Evolutionary conservation across 176 grass and related monocot genomes (phyloP).

Genomic region (Carex littledalei): DNA sequence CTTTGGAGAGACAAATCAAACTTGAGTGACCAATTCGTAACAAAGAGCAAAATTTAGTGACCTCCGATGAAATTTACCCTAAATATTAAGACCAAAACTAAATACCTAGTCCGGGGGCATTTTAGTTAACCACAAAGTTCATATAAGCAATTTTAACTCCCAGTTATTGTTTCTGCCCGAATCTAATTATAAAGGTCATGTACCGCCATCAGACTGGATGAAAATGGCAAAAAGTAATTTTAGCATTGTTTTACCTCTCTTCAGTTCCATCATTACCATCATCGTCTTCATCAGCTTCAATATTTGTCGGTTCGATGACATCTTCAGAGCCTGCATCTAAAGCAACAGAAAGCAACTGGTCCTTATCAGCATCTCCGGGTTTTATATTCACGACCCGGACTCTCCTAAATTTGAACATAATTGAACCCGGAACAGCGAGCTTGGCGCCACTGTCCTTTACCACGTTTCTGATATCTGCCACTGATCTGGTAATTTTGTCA

Average conservation of each 20-base stretch:
- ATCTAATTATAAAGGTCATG: not conserved
- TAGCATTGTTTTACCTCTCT: constrained; percentile 52
- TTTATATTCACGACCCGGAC: constrained; percentile 81
- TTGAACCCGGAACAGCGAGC: constrained; percentile 88
- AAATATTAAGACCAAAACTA: not conserved
- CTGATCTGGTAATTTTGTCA: constrained; percentile 99
- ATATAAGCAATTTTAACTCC: not conserved
- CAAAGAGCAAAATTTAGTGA: too few relatives aligned
- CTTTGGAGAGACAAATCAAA: too few relatives aligned
- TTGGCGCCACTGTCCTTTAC: constrained; percentile 74
- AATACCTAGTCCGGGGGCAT: not conserved
- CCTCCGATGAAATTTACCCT: too few relatives aligned
- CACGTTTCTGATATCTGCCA: constrained; percentile 59
- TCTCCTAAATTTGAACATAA: constrained; percentile 82
- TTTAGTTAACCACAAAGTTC: not conserved
- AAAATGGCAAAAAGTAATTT: not conserved
- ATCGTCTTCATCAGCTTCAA: constrained; percentile 42
- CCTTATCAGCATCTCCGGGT: constrained; percentile 68
- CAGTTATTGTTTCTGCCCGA: not conserved
- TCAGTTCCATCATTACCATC: constrained; percentile 34
- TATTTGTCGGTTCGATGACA: constrained; percentile 73
- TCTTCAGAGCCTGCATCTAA: constrained; percentile 91
- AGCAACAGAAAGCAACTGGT: constrained; percentile 62
- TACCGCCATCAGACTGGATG: not conserved
- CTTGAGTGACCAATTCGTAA: too few relatives aligned